phyloP scores from a whole-genome alignment of 2,329 filamentous ascomycete genomes.

The Ophiostoma pallidulum region DNA sequence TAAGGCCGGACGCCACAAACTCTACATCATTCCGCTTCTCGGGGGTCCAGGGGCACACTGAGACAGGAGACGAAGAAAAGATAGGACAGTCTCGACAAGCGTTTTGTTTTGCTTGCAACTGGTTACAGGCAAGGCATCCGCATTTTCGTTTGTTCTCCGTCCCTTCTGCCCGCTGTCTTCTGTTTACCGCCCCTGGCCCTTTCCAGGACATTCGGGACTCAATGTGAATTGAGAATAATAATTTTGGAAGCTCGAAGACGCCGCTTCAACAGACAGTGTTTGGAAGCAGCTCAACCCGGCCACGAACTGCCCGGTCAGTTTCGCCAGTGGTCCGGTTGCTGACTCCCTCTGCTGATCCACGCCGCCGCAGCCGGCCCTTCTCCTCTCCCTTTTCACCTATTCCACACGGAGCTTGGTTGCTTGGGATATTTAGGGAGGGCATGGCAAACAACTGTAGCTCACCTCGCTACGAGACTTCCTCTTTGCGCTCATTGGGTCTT shows the following conservation, averaged over 20 bases:
- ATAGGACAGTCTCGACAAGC: too few species aligned
- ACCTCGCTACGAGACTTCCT: slow-evolving; percentile 14
- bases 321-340: not conserved
- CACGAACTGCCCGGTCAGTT: slow-evolving; percentile 2
- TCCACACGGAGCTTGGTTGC: too few species aligned
- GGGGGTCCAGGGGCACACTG: not conserved
- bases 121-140: not conserved
- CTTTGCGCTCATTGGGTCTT: not conserved
- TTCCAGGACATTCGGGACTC: not conserved
- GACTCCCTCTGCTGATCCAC: not conserved
- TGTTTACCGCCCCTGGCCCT: not conserved
- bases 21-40: not conserved
- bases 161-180: not conserved
- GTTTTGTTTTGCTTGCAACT: slow-evolving; percentile 2
- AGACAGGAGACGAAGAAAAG: not conserved
- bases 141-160: not conserved
- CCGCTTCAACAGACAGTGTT: slow-evolving; percentile 2
- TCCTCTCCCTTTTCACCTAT: too few species aligned
- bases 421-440: not conserved
- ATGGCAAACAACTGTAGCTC: slow-evolving; percentile 9
- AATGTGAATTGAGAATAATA: slow-evolving; percentile 3
- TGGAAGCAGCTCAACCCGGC: not conserved
- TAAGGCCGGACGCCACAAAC: not conserved
- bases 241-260: slow-evolving; percentile 4
- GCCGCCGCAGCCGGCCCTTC: not conserved